Conservation (phyloP, 1,139 yeast species). For the Protomyces macrosporus region DNA sequence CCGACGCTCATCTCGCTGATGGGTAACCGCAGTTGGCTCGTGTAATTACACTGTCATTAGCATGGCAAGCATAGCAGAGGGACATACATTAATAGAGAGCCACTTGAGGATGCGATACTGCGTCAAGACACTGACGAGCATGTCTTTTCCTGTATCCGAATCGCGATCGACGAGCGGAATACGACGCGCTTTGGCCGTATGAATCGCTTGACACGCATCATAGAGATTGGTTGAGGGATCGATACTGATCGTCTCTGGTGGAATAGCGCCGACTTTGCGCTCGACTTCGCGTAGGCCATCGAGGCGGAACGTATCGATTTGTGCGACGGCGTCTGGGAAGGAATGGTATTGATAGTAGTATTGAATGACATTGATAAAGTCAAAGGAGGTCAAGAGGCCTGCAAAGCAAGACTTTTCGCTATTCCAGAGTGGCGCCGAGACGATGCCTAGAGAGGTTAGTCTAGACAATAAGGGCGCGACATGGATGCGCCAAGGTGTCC, state of each 20-base stretch:
- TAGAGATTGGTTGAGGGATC: slow-evolving; percentile 87
- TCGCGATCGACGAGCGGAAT: slow-evolving; percentile 93
- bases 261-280: slow-evolving; percentile 79
- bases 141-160: slow-evolving; percentile 86
- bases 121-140: slow-evolving; percentile 79
- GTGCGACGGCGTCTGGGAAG: slow-evolving; percentile 75
- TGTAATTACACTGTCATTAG: slow-evolving; percentile 63
- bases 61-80: background rate
- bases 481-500: background rate
- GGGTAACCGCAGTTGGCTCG: slow-evolving; percentile 75
- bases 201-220: slow-evolving; percentile 92
- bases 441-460: slow-evolving; percentile 45
- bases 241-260: slow-evolving; percentile 79
- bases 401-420: slow-evolving; percentile 84
- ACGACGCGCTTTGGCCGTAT: slow-evolving; percentile 82
- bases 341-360: slow-evolving; percentile 69
- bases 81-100: slow-evolving; percentile 66
- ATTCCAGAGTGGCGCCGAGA: slow-evolving; percentile 96
- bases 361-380: slow-evolving; percentile 91
- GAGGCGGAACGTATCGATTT: slow-evolving; percentile 78
- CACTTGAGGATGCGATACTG: slow-evolving; percentile 94
- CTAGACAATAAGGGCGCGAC: background rate
- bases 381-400: slow-evolving; percentile 85
- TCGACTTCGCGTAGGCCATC: slow-evolving; percentile 75
- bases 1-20: slow-evolving; percentile 60